Evolutionary conservation across 108 stramenopile species (phyloP).

Genomic region (Schizochytrium sp.): DNA sequence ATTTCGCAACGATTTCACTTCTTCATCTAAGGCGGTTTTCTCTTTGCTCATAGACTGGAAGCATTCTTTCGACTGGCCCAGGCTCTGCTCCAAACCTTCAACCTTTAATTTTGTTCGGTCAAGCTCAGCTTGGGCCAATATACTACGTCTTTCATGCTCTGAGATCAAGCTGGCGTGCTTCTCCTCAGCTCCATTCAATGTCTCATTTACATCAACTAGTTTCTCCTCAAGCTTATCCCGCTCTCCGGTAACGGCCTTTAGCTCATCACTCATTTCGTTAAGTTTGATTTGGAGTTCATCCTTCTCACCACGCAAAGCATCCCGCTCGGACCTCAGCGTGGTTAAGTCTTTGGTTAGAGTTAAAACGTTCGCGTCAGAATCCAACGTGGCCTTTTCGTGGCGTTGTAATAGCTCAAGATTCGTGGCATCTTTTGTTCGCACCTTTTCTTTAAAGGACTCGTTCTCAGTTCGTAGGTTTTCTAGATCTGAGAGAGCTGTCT

Average conservation of each 20-base stretch:
- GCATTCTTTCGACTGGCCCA: too few relatives aligned
- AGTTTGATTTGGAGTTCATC: too few relatives aligned
- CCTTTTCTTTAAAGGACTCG: background rate
- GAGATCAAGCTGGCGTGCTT: background rate
- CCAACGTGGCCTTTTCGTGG: background rate
- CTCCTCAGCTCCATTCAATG: background rate
- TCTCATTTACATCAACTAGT: background rate
- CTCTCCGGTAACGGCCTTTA: background rate
- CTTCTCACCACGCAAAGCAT: background rate
- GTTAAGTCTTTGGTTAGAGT: background rate
- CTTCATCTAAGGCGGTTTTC: too few relatives aligned
- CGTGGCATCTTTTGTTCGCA: background rate
- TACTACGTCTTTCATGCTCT: too few relatives aligned
- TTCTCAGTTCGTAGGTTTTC: too few relatives aligned
- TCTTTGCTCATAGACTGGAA: too few relatives aligned
- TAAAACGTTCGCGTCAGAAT: background rate
- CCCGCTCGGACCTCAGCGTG: background rate
- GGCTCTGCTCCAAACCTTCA: too few relatives aligned
- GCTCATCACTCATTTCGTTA: background rate
- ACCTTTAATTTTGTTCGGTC: too few relatives aligned
- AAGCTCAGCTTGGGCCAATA: too few relatives aligned
- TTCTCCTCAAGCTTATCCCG: background rate
- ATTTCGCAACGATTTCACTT: too few relatives aligned
- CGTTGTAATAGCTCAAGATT: constrained; percentile 18
- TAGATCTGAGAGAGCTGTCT: too few relatives aligned